Conservation (phyloP, 345 rosid species). For the Draba incana region DNA sequence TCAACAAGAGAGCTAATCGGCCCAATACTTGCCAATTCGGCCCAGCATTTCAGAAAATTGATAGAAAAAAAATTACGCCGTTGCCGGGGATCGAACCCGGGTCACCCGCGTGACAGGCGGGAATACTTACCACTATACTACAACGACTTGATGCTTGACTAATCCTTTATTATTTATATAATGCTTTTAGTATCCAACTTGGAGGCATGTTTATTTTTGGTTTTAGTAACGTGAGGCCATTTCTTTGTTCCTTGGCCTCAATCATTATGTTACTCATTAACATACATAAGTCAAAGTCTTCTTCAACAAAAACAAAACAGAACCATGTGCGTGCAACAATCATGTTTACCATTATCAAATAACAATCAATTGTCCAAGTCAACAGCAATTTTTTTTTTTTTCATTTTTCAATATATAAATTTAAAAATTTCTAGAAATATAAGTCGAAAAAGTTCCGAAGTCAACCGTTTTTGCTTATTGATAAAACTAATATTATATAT, state of each 20-base stretch:
- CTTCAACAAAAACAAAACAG: not conserved
- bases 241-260: not conserved
- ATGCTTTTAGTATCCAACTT: too few species aligned
- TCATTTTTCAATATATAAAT: not conserved
- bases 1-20: too few species aligned
- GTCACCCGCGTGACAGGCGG: conserved; percentile 96
- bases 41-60: too few species aligned
- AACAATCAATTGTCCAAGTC: not conserved
- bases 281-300: not conserved
- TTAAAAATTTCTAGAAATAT: not conserved
- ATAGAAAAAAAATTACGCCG: conserved; percentile 42
- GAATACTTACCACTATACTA: conserved; percentile 92
- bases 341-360: conserved; percentile 24
- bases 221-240: too few species aligned
- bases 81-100: conserved; percentile 97
- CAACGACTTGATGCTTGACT: conserved; percentile 49
- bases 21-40: too few species aligned
- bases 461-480: not conserved
- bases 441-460: not conserved
- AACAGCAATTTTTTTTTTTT: not conserved
- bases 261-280: not conserved
- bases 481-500: not conserved
- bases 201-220: too few species aligned
- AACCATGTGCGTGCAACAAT: conserved; percentile 18
- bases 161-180: too few species aligned